Evolutionary conservation across 1,284 basidiomycete genomes (phyloP).

Genomic region (Cutaneotrichosporon spelunceum): DNA sequence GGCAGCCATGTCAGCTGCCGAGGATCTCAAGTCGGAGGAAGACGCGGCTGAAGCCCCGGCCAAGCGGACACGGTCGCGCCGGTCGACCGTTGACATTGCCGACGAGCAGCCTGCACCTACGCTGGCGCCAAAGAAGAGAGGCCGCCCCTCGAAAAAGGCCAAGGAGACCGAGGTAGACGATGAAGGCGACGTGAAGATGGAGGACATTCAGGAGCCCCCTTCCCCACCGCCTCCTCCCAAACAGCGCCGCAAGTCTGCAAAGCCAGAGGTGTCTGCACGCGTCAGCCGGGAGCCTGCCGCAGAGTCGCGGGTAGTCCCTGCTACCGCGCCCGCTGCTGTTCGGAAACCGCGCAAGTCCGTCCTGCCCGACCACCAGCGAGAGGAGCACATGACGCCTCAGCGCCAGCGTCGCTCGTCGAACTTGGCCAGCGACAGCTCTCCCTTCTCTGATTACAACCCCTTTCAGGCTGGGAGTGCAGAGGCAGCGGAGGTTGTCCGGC

Average conservation of each 20-base stretch:
- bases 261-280: background rate
- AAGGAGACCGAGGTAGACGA: constrained; percentile 4
- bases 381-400: constrained; percentile 53
- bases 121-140: constrained; percentile 14
- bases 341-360: constrained; percentile 15
- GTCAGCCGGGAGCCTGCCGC: constrained; percentile 3
- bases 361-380: constrained; percentile 53
- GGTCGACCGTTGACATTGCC: constrained; percentile 3
- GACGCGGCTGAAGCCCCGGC: constrained; percentile 14
- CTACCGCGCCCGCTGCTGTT: constrained; percentile 5
- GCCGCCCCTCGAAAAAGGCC: constrained; percentile 10
- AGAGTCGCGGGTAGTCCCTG: background rate
- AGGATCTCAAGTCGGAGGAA: constrained; percentile 16
- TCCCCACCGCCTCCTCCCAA: background rate
- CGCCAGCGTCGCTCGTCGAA: constrained; percentile 24
- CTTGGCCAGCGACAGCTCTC: constrained; percentile 36
- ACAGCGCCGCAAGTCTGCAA: background rate
- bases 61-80: constrained; percentile 22
- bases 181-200: background rate
- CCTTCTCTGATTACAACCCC: constrained; percentile 57
- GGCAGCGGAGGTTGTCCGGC: constrained; percentile 44
- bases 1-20: constrained; percentile 10
- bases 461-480: constrained; percentile 56
- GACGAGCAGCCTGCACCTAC: constrained; percentile 1
- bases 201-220: constrained; percentile 3